These are phyloP conservation scores for Hippophae tibetana DNA, from an alignment of 306 rosid genomes.

Conservation along the genomic window DNA sequence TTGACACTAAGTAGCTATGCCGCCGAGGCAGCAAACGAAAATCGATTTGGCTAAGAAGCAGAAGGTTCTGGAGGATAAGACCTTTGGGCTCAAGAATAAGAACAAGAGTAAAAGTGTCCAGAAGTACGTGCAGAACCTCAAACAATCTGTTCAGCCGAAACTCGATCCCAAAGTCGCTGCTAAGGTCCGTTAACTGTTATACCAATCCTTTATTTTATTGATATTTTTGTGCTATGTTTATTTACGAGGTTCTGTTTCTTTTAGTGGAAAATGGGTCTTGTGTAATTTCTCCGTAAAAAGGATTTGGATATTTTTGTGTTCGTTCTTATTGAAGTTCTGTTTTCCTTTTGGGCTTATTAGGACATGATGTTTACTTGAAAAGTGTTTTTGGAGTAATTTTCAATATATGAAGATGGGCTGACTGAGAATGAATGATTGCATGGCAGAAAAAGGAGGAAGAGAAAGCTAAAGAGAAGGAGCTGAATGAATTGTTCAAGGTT, in stretches of 20 bases:
- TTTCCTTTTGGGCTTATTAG: background rate
- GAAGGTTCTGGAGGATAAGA: slow-evolving; percentile 92
- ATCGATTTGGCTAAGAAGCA: slow-evolving; percentile 88
- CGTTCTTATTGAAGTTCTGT: background rate
- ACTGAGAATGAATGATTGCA: slow-evolving; percentile 6
- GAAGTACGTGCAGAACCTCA: slow-evolving; percentile 76
- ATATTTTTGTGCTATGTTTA: background rate
- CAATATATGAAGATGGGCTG: background rate
- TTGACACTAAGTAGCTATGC: slow-evolving; percentile 37
- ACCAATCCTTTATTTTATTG: background rate
- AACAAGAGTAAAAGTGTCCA: slow-evolving; percentile 86
- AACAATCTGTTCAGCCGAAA: slow-evolving; percentile 64
- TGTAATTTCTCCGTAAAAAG: background rate
- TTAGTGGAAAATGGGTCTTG: slow-evolving; percentile 4
- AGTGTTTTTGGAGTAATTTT: background rate
- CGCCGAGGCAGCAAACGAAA: slow-evolving; percentile 75
- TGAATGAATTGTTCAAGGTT: slow-evolving; percentile 79
- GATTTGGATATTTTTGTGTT: background rate
- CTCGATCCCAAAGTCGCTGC: slow-evolving; percentile 50
- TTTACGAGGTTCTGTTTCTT: background rate
- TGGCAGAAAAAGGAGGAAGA: slow-evolving; percentile 92
- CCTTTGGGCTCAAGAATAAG: slow-evolving; percentile 90
- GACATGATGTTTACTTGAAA: background rate
- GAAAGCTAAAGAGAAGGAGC: slow-evolving; percentile 85
- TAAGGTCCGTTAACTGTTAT: slow-evolving; percentile 35